phyloP scores from a whole-genome alignment of 805 yeast species.

The Kregervanrija delftensis region DNA sequence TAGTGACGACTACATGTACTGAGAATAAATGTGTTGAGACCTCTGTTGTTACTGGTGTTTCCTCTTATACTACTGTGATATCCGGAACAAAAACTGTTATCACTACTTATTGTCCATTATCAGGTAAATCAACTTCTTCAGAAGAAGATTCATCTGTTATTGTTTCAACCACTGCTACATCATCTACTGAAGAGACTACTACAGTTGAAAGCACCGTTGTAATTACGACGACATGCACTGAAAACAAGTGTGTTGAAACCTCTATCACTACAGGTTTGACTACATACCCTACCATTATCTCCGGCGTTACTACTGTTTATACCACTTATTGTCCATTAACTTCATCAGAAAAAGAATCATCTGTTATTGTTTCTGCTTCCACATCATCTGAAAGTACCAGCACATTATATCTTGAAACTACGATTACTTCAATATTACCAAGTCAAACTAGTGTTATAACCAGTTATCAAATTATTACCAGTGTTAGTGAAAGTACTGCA shows the following conservation, averaged over 20 bases:
- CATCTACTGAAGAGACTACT: slow-evolving; percentile 1
- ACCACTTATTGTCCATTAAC: slow-evolving; percentile 32
- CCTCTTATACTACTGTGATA: not conserved
- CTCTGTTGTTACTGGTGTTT: not conserved
- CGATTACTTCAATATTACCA: slow-evolving; percentile 2
- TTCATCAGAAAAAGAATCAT: slow-evolving; percentile 3
- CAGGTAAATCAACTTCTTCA: not conserved
- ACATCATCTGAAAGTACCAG: not conserved
- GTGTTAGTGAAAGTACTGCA: slow-evolving; percentile 16
- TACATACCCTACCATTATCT: slow-evolving; percentile 21
- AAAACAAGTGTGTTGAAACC: not conserved
- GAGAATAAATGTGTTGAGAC: slow-evolving; percentile 1
- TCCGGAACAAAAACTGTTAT: slow-evolving; percentile 27
- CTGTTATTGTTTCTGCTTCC: not conserved
- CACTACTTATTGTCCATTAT: slow-evolving; percentile 30
- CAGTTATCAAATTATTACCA: not conserved
- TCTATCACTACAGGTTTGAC: slow-evolving; percentile 5
- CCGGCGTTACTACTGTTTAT: slow-evolving; percentile 28
- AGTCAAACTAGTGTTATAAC: no score
- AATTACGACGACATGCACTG: slow-evolving; percentile 3
- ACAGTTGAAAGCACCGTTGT: not conserved
- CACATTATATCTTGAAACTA: not conserved
- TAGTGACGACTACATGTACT: not conserved
- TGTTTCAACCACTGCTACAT: not conserved
- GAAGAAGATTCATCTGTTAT: slow-evolving; percentile 7